Conservation (phyloP, 306 rosid genomes). For the Prunus kanzakura region DNA sequence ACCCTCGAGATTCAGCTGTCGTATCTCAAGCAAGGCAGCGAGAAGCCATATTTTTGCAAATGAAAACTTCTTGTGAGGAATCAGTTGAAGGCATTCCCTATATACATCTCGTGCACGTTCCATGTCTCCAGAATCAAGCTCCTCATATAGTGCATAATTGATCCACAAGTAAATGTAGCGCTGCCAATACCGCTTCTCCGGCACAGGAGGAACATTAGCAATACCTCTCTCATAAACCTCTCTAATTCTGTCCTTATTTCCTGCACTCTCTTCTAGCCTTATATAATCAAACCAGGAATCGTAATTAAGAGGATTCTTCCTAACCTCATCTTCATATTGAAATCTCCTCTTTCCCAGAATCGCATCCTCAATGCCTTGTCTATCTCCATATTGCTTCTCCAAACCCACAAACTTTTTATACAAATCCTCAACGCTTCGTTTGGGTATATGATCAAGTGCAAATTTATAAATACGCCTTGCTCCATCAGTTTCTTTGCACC, state of each 20-base stretch:
- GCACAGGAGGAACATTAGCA: constrained; percentile 81
- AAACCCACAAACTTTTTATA: background rate
- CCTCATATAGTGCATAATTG: constrained; percentile 85
- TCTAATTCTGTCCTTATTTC: constrained; percentile 59
- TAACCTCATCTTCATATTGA: constrained; percentile 81
- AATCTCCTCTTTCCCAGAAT: constrained; percentile 78
- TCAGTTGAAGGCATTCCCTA: constrained; percentile 13
- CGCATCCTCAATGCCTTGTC: constrained; percentile 42
- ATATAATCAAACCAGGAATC: constrained; percentile 81
- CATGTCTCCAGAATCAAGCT: constrained; percentile 69
- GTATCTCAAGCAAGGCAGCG: constrained; percentile 74
- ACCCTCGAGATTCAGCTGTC: constrained; percentile 63
- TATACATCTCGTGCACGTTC: constrained; percentile 86
- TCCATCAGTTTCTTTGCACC: background rate
- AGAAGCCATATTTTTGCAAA: constrained; percentile 88
- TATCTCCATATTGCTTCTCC: background rate
- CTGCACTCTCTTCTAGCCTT: constrained; percentile 74
- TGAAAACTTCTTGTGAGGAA: constrained; percentile 60
- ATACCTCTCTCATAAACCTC: constrained; percentile 79
- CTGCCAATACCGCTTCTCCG: constrained; percentile 57
- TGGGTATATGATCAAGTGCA: background rate
- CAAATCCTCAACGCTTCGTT: background rate
- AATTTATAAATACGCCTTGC: background rate
- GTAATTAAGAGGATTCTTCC: constrained; percentile 64
- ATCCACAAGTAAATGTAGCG: constrained; percentile 20